phyloP scores from a whole-genome alignment of 306 rosid species.

The Citrullus colocynthis region DNA sequence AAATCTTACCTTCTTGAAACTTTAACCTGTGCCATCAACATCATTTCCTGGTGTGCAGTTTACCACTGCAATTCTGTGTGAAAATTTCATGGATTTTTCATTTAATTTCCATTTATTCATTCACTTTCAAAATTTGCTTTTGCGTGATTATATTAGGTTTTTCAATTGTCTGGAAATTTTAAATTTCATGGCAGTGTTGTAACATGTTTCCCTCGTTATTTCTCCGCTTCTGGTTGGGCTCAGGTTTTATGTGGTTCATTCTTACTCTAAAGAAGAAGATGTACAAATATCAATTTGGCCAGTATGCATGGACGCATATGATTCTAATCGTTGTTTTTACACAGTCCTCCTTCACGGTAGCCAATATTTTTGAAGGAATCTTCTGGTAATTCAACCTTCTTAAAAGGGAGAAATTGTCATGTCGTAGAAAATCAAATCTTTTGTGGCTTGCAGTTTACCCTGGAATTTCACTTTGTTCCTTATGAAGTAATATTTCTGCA shows the following conservation, averaged over 20 bases:
- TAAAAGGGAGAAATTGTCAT: not conserved
- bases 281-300: slow-evolving; percentile 99
- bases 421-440: not conserved
- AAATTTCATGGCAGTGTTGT: not conserved
- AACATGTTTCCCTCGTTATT: not conserved
- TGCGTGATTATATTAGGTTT: not conserved
- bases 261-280: slow-evolving; percentile 93
- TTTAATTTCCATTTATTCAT: not conserved
- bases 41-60: not conserved
- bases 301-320: slow-evolving; percentile 99
- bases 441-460: not conserved
- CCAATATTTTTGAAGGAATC: slow-evolving; percentile 96
- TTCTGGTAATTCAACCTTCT: slow-evolving; percentile 46
- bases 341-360: slow-evolving; percentile 93
- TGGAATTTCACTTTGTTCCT: slow-evolving; percentile 7
- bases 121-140: not conserved
- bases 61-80: not conserved
- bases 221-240: slow-evolving; percentile 5
- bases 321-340: slow-evolving; percentile 87
- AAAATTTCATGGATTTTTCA: not conserved
- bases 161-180: not conserved
- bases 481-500: slow-evolving; percentile 26
- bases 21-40: not conserved
- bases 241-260: slow-evolving; percentile 99
- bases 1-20: not conserved